phyloP scores from a whole-genome alignment of 2,329 filamentous ascomycete species.

The Phoma sp. region DNA sequence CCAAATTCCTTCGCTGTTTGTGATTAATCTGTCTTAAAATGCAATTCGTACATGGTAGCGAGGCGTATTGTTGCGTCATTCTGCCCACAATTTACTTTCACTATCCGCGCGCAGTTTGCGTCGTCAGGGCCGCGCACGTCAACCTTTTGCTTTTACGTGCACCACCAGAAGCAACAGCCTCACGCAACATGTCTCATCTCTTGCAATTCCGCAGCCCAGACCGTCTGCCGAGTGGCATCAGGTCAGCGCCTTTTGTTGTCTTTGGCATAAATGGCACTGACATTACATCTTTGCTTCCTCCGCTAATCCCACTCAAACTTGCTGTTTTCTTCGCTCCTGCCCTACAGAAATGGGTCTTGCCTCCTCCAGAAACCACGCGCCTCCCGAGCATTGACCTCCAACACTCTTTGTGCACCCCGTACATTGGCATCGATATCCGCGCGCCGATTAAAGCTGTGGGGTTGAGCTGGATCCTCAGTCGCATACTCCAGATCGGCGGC shows the following conservation, averaged over 20 bases:
- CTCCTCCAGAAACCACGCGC: slow-evolving; percentile 6
- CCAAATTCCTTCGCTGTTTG: no score
- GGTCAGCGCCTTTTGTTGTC: slow-evolving; percentile 28
- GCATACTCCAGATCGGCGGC: slow-evolving; percentile 28
- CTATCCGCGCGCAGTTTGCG: not conserved
- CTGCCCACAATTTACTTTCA: not conserved
- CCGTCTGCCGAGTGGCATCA: slow-evolving; percentile 17
- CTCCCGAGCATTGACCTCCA: not conserved
- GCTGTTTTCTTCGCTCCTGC: slow-evolving; percentile 31
- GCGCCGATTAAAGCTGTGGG: slow-evolving; percentile 17
- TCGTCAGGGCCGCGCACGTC: no score
- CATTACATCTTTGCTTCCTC: slow-evolving; percentile 20
- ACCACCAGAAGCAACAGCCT: no score
- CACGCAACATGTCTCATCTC: slow-evolving; percentile 28
- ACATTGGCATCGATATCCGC: slow-evolving; percentile 31
- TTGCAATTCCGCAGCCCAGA: slow-evolving; percentile 25
- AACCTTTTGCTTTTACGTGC: no score
- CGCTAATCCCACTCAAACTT: slow-evolving; percentile 25
- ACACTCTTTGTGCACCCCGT: slow-evolving; percentile 13
- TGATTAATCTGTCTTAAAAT: no score
- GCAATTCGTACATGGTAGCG: no score
- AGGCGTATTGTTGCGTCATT: no score
- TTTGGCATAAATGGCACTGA: slow-evolving; percentile 27
- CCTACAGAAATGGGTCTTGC: slow-evolving; percentile 25
- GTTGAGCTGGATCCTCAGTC: slow-evolving; percentile 25